Evolutionary conservation across 116 monocot genomes (phyloP).

Genomic region (Phalaenopsis hybrid): DNA sequence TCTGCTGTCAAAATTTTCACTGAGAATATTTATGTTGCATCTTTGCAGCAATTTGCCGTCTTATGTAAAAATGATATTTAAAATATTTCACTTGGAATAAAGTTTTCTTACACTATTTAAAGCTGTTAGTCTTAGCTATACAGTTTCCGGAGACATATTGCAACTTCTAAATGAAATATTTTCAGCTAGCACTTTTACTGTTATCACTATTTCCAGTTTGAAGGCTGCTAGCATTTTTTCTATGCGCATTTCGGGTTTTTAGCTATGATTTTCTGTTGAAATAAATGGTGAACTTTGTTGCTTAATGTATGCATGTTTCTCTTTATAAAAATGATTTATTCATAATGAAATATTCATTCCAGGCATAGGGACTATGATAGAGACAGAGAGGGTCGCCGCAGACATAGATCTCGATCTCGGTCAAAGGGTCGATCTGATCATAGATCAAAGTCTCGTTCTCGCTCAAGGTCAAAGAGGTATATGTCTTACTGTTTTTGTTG

Average conservation of each 20-base stretch:
- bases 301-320: background rate
- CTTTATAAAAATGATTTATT: slow-evolving; percentile 1
- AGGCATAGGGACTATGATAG: slow-evolving; percentile 52
- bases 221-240: background rate
- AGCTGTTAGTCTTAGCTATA: background rate
- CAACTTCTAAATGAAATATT: background rate
- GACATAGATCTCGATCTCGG: slow-evolving; percentile 58
- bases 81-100: background rate
- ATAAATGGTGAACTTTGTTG: background rate
- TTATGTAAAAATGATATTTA: background rate
- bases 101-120: background rate
- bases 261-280: background rate
- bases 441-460: slow-evolving; percentile 78
- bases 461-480: slow-evolving; percentile 82
- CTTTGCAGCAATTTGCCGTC: background rate
- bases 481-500: background rate
- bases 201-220: background rate
- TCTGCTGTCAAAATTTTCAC: no score
- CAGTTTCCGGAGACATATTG: background rate
- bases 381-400: slow-evolving; percentile 43
- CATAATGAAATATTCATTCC: slow-evolving; percentile 5
- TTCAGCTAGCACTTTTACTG: background rate
- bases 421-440: slow-evolving; percentile 55
- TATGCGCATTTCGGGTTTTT: background rate
- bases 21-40: no score